A percentile compares a stretch with the other conserved stretches of the same genome.
These are phyloP conservation scores for Pogostemon cablin DNA, from an alignment of 257 asterid genomes.

Conservation along the genomic window DNA sequence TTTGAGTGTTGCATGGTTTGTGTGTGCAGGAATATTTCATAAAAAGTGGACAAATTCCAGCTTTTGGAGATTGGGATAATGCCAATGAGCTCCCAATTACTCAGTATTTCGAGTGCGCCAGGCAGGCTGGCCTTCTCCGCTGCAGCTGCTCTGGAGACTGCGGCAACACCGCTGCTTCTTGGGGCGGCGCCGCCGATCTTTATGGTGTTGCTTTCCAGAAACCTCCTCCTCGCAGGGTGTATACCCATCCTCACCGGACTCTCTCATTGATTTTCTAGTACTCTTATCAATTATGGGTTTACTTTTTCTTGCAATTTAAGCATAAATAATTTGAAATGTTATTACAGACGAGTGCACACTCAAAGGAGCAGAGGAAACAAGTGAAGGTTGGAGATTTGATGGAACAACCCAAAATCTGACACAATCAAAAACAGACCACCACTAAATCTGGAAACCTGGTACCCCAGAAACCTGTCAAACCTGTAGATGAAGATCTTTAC, in stretches of 20 bases:
- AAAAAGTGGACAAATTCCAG: conserved; percentile 75
- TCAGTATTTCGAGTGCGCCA: conserved; percentile 74
- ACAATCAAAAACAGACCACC: conserved; percentile 37
- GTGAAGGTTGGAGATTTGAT: conserved; percentile 39
- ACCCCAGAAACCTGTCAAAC: conserved; percentile 44
- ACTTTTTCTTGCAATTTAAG: neutral
- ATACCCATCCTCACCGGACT: conserved; percentile 41
- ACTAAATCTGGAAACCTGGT: conserved; percentile 26
- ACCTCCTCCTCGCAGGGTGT: conserved; percentile 43
- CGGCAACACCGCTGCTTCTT: conserved; percentile 18
- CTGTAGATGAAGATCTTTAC: conserved; percentile 95
- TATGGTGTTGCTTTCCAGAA: conserved; percentile 41
- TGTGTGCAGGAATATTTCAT: conserved; percentile 40
- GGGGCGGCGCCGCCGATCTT: conserved; percentile 31
- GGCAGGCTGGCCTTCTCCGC: conserved; percentile 75
- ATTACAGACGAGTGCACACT: conserved; percentile 35
- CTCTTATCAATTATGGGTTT: too few species aligned
- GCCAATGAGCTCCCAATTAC: conserved; percentile 72
- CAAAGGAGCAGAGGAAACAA: conserved; percentile 43
- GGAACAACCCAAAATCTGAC: conserved; percentile 42
- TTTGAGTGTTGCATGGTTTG: neutral
- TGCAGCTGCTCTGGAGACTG: conserved; percentile 46
- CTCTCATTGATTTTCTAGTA: too few species aligned
- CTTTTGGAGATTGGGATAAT: conserved; percentile 78
- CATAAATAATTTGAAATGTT: neutral